Conservation (phyloP, 2,329 filamentous ascomycete genomes). For the Orbilia javanica region DNA sequence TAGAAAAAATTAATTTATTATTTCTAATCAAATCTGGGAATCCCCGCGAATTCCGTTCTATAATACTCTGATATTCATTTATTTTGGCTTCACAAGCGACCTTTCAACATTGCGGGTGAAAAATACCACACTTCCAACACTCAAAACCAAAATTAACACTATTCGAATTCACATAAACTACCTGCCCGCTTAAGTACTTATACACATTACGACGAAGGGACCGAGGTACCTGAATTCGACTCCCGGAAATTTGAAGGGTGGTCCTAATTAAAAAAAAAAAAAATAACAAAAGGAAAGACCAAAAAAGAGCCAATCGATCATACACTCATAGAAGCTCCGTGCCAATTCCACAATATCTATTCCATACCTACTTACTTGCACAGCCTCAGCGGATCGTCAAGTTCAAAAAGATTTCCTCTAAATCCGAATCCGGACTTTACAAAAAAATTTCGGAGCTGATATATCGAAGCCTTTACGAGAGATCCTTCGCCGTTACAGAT, state of each 20-base stretch:
- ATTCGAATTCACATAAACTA: no score
- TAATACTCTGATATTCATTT: no score
- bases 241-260: slow-evolving; percentile 5
- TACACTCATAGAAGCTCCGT: slow-evolving; percentile 7
- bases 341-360: slow-evolving; percentile 1
- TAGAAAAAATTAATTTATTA: not conserved
- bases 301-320: not conserved
- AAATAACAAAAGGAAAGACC: no score
- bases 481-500: not conserved
- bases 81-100: no score
- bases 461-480: no score
- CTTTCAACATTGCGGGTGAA: no score
- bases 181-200: no score
- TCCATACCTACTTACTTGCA: not conserved
- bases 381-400: not conserved
- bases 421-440: not conserved
- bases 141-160: not conserved
- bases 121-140: no score
- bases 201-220: not conserved
- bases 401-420: not conserved
- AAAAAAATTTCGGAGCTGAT: no score
- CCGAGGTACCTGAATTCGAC: not conserved
- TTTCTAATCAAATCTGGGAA: slow-evolving; percentile 2
- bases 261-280: no score
- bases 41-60: not conserved